Conservation (phyloP, 1,284 basidiomycete genomes). For the Puccinia hordei region DNA sequence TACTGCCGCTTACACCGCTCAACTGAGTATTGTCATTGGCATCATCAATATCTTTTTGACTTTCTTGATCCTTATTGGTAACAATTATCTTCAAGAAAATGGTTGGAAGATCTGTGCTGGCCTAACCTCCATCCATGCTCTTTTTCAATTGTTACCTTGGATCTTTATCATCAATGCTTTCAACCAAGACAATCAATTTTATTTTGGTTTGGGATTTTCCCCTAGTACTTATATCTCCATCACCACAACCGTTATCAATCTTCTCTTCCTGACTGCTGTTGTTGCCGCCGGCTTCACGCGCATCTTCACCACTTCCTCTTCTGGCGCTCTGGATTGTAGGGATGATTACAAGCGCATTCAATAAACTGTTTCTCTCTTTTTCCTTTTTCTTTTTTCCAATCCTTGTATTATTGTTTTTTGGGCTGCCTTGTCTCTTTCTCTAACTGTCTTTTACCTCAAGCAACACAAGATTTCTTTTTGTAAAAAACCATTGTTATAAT, state of each 20-base stretch:
- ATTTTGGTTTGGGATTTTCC: slow-evolving; percentile 23
- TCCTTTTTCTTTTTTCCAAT: not conserved
- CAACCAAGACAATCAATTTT: slow-evolving; percentile 26
- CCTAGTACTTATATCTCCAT: slow-evolving; percentile 15
- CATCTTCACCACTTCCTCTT: not conserved
- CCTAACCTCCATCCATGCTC: not conserved
- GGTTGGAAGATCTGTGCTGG: slow-evolving; percentile 49
- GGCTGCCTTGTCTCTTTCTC: too few species aligned
- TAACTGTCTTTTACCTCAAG: too few species aligned
- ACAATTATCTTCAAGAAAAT: slow-evolving; percentile 17
- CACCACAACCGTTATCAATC: not conserved
- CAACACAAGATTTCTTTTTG: too few species aligned
- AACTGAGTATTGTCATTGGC: slow-evolving; percentile 26
- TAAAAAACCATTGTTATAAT: too few species aligned
- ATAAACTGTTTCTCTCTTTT: not conserved
- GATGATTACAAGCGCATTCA: slow-evolving; percentile 19
- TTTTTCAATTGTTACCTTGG: slow-evolving; percentile 30
- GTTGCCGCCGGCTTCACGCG: slow-evolving; percentile 18
- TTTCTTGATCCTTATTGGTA: slow-evolving; percentile 35
- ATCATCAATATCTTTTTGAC: slow-evolving; percentile 39
- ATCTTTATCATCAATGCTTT: slow-evolving; percentile 27
- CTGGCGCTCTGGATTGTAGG: not conserved
- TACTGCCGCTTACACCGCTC: slow-evolving; percentile 41
- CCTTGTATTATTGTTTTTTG: too few species aligned
- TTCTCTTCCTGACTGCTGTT: slow-evolving; percentile 11